A percentile compares a stretch with the other conserved stretches of the same genome.
Evolutionary conservation across 2,329 filamentous ascomycete species (phyloP).

Genomic region (Kalmusia sp.): DNA sequence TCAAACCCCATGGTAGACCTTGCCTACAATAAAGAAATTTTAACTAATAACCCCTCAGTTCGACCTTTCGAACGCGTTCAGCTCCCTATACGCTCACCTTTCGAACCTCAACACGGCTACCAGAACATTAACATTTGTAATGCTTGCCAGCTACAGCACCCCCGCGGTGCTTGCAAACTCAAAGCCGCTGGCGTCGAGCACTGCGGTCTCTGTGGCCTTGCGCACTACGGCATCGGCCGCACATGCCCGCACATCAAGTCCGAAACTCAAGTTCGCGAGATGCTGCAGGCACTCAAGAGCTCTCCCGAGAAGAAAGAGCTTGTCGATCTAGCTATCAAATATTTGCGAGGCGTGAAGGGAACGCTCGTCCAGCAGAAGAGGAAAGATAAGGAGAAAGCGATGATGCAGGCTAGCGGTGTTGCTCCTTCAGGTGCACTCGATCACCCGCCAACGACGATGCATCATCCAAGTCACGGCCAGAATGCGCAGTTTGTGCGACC

Average conservation of each 20-base stretch:
- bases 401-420: constrained; percentile 1
- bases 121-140: constrained; percentile 50
- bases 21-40: too few species aligned
- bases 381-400: constrained; percentile 39
- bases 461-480: background rate
- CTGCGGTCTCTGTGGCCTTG: constrained; percentile 70
- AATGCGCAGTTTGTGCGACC: background rate
- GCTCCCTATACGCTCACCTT: constrained; percentile 34
- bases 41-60: constrained; percentile 28
- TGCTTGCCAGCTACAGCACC: constrained; percentile 63
- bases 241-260: constrained; percentile 69
- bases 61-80: constrained; percentile 42
- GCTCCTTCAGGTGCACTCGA: background rate
- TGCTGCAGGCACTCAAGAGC: constrained; percentile 68
- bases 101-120: constrained; percentile 28
- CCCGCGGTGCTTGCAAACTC: constrained; percentile 65
- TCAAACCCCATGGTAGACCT: background rate
- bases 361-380: constrained; percentile 62
- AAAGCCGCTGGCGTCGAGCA: constrained; percentile 65
- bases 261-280: constrained; percentile 67
- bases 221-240: constrained; percentile 63
- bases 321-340: constrained; percentile 62
- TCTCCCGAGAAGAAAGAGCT: constrained; percentile 63
- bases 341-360: constrained; percentile 64
- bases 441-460: background rate